Base-by-base conservation (phyloP, 495 filamentous ascomycete species). In the Xylaria cubensis region DNA sequence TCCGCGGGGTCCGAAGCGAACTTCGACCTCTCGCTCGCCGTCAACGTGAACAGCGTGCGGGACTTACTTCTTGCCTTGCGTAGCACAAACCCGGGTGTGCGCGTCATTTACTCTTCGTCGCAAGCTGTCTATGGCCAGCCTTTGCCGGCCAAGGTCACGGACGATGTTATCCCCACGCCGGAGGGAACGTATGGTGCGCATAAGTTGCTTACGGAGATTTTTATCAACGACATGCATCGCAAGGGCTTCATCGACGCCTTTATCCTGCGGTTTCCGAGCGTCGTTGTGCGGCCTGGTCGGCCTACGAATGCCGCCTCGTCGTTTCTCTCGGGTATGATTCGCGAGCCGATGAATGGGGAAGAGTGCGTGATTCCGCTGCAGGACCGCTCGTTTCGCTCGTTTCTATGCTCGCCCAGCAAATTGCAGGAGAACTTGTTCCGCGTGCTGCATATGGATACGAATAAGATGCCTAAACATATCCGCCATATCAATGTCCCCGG, bases 161-260 rank as follows among this genome's bases (percentile, higher is more conserved):
- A 84, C 72, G 64, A 75, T 32, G 90, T 90, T 9, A 79, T 87
- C 46, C 88, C 93, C 7, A 88, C 89, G 17, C 93, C 93, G 7
- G 83, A 89, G 68, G 87, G 89, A 10, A 91, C 89, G 13, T 95
- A 95, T 76, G 93, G 93, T 62, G 87, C 91, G 64, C 90, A 94
- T 83, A 96, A 96, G 81, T 84, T 94, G 73, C 90, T 94, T 72
- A 86, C 87, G 74, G 93, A 96, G 83, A 86, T 85, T 12, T 82
- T 93, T 34, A 79, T 96, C 74, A 94, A 93, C 76, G 93, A 95
- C 75, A 90, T 92, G 81, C 90, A 90, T 39, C 88, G 93, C 8
- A 87, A 89, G 48, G 90, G 90, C 0, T 89, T 89, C 77, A 74
- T 96, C 56, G 88, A 94, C 72, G 93, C 87, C 0, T 85, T 91